phyloP scores from a whole-genome alignment of 306 rosid species.

The Quercus cerris region DNA sequence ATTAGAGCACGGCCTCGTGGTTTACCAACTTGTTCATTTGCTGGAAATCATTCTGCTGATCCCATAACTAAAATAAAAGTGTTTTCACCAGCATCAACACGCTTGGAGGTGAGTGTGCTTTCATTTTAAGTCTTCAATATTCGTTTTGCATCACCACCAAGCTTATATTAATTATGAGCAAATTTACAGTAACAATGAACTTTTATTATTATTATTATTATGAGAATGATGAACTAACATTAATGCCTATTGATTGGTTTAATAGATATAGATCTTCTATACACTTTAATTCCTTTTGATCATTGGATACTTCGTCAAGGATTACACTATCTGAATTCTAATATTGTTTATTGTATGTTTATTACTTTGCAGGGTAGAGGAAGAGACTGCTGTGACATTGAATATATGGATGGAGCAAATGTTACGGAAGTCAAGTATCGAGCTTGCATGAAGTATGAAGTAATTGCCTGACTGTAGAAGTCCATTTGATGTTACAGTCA shows the following conservation, averaged over 20 bases:
- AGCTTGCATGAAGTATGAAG: slow-evolving; percentile 35
- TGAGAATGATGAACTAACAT: too few species aligned
- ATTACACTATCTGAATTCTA: background rate
- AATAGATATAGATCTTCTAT: too few species aligned
- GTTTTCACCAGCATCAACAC: slow-evolving; percentile 19
- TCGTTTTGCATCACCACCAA: too few species aligned
- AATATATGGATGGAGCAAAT: background rate
- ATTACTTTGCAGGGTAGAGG: slow-evolving; percentile 21
- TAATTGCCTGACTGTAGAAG: slow-evolving; percentile 17
- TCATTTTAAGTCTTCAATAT: background rate
- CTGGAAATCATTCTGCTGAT: slow-evolving; percentile 42
- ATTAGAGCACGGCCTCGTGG: slow-evolving; percentile 22
- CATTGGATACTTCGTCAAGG: too few species aligned
- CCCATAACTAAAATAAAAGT: slow-evolving; percentile 32
- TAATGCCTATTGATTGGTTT: too few species aligned
- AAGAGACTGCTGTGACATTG: slow-evolving; percentile 46
- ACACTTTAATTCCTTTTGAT: too few species aligned
- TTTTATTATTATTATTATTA: too few species aligned
- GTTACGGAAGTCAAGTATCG: slow-evolving; percentile 37
- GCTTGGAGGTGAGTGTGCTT: slow-evolving; percentile 22
- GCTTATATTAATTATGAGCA: too few species aligned
- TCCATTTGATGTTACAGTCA: too few species aligned
- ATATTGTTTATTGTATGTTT: background rate
- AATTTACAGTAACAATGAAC: too few species aligned
- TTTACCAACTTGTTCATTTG: slow-evolving; percentile 26